Base-by-base conservation (phyloP, 2,329 filamentous ascomycete genomes). In the Calonectria multiphialidica region DNA sequence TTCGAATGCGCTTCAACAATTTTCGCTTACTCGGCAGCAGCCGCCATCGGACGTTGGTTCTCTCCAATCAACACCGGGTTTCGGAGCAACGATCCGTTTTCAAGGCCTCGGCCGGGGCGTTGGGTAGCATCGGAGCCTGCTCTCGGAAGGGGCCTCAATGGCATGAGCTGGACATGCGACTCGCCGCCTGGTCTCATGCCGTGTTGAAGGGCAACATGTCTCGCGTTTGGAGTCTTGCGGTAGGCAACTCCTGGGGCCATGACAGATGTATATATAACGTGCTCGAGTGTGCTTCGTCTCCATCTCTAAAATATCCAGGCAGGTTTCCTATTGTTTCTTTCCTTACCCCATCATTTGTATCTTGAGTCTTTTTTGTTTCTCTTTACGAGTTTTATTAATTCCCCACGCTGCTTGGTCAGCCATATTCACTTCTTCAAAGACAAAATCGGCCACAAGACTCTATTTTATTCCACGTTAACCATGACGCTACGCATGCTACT, bases 401-500 rank as follows among this genome's bases (percentile, higher is more conserved):
- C 10, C 35, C 21, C 21, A 23, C 18, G 57, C 40, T 45, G 40
- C 57, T 45, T 45, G 40, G 40, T 6, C 57, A 18, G 40, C 40
- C 37, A 30, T 18, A 15, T 45, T 45, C 40, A 33, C 21, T 44
- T 21, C 57, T 45, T 30, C 16, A 40, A 45, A 53, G 2, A 53
- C 25, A 10, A 18, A 4, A 47, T 23, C 13, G 44, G 10, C 55
- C 55, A 40, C n/a, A 37, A 44, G 33, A 61, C 55, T 4, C 47
- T 21, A 42, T 50, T 44, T 72, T 68, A 37, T 55, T 42, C 21
- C 13, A 53, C 33, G 28, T 44, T 21, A 28, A 71, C 64, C 28
- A 78, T 77, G 75, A 78, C 73, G 70, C 68, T 75, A 45, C 50
- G 70, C 25, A 68, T 59, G 8, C 12, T 66, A 12, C 21, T 61